Evolutionary conservation across 75 land plant genomes (phyloP).

Genomic region (Cryptomeria japonica): DNA sequence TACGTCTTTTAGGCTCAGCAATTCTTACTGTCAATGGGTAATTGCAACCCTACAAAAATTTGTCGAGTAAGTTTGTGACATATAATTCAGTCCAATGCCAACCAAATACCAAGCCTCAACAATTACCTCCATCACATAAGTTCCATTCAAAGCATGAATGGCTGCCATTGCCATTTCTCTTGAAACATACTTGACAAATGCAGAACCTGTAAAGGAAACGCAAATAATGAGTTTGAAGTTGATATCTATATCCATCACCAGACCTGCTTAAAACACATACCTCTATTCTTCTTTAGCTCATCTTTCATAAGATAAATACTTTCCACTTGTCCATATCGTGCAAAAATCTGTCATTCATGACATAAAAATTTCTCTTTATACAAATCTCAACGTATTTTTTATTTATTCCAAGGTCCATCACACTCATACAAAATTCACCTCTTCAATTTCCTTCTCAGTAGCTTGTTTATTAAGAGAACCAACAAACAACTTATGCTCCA

Average conservation of each 20-base stretch:
- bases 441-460: slow-evolving; percentile 86
- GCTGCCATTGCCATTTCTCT: slow-evolving; percentile 90
- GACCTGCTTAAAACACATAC: slow-evolving; percentile 23
- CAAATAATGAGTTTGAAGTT: background rate
- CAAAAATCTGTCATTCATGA: slow-evolving; percentile 67
- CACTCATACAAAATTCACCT: slow-evolving; percentile 42
- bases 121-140: slow-evolving; percentile 61
- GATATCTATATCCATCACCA: slow-evolving; percentile 1
- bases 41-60: slow-evolving; percentile 73
- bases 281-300: slow-evolving; percentile 78
- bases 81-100: background rate
- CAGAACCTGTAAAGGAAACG: slow-evolving; percentile 71
- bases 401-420: background rate
- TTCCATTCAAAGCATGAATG: slow-evolving; percentile 80
- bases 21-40: slow-evolving; percentile 90
- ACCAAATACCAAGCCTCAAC: background rate
- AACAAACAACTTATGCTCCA: slow-evolving; percentile 92
- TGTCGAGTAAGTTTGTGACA: background rate
- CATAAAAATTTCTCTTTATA: background rate
- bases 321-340: slow-evolving; percentile 86
- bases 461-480: slow-evolving; percentile 92
- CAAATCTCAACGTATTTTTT: background rate
- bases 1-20: slow-evolving; percentile 95
- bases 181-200: slow-evolving; percentile 77
- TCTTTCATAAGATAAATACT: slow-evolving; percentile 95